Conservation (phyloP, 2,329 filamentous ascomycete species). For the Nemania serpens region DNA sequence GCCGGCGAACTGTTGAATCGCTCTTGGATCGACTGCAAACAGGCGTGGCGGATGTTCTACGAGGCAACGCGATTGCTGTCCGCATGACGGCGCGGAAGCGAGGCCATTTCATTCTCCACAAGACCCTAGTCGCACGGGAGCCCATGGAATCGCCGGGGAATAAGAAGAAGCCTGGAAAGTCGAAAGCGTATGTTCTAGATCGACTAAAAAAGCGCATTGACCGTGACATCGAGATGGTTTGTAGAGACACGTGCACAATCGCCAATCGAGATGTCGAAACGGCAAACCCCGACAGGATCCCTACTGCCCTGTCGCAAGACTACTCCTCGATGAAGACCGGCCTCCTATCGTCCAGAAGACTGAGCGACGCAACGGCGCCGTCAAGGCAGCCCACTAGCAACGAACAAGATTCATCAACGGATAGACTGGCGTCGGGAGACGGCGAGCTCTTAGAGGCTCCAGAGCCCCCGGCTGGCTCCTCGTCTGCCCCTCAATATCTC, state of each 20-base stretch:
- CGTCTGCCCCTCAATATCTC: constrained; percentile 26
- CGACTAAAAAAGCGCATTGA: constrained; percentile 52
- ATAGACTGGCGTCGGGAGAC: constrained; percentile 10
- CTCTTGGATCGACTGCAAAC: constrained; percentile 57
- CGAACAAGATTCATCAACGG: constrained; percentile 3
- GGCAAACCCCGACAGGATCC: constrained; percentile 2
- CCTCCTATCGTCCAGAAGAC: constrained; percentile 10
- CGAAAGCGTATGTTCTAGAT: constrained; percentile 48
- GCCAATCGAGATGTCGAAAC: constrained; percentile 39
- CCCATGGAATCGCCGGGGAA: constrained; percentile 41
- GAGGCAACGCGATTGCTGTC: constrained; percentile 52
- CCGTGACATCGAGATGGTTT: constrained; percentile 54
- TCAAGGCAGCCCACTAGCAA: not conserved
- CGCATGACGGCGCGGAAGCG: constrained; percentile 56
- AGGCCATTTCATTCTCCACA: constrained; percentile 58
- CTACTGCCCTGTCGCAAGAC: constrained; percentile 9
- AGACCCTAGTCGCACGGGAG: constrained; percentile 49
- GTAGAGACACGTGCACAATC: constrained; percentile 56
- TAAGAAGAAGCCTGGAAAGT: constrained; percentile 43
- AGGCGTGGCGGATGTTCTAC: constrained; percentile 54
- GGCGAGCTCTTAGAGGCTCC: constrained; percentile 13
- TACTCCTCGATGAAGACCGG: constrained; percentile 7
- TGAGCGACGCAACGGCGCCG: constrained; percentile 8
- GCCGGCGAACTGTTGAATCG: constrained; percentile 52
- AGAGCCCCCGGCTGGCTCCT: constrained; percentile 20